phyloP scores from a whole-genome alignment of 306 rosid species.

The Ormosia emarginata region DNA sequence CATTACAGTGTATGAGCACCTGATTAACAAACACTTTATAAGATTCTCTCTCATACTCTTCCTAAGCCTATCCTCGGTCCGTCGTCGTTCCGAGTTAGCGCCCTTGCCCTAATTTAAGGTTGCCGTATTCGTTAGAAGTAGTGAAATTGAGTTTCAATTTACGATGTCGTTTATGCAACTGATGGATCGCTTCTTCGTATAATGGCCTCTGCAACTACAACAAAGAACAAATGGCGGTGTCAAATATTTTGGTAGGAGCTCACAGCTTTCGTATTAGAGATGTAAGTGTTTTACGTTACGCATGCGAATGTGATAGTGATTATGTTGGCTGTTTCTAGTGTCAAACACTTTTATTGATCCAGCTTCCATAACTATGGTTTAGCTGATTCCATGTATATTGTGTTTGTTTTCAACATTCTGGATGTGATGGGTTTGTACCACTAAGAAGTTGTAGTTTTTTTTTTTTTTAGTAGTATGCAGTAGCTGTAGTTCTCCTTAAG shows the following conservation, averaged over 20 bases:
- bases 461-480: conserved; percentile 35
- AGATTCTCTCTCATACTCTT: too few relatives aligned
- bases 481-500: conserved; percentile 43
- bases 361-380: background rate
- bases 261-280: background rate
- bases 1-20: too few relatives aligned
- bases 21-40: too few relatives aligned
- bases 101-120: too few relatives aligned
- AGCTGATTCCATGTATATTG: background rate
- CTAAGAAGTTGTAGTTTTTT: too few relatives aligned
- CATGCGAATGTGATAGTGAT: background rate
- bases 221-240: background rate
- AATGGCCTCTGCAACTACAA: background rate
- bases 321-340: background rate
- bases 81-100: too few relatives aligned
- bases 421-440: background rate
- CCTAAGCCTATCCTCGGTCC: too few relatives aligned
- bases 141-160: too few relatives aligned
- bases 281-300: background rate
- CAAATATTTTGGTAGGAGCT: too few relatives aligned
- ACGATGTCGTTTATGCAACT: background rate
- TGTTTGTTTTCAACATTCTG: background rate
- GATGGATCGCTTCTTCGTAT: background rate
- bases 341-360: background rate
- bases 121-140: too few relatives aligned